A percentile compares a stretch with the other conserved stretches of the same genome.
Evolutionary conservation across 129 eudicot genomes (phyloP).

Genomic region (Arctium lappa): DNA sequence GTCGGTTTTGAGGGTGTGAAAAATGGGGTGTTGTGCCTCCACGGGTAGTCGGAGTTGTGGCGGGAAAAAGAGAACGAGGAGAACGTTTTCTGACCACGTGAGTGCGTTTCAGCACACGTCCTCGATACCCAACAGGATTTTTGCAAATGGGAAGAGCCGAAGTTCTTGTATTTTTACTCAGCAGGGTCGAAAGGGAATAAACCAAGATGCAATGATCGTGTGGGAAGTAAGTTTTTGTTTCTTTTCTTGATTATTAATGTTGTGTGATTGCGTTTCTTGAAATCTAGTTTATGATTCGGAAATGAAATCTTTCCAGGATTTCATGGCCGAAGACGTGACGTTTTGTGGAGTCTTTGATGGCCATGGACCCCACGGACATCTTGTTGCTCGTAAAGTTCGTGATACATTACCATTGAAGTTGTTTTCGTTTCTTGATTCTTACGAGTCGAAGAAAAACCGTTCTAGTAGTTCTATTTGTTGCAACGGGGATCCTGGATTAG

Average conservation of each 20-base stretch:
- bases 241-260: neutral
- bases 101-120: slow-evolving; percentile 55
- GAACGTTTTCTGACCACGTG: slow-evolving; percentile 68
- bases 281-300: neutral
- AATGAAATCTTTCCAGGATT: slow-evolving; percentile 52
- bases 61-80: slow-evolving; percentile 48
- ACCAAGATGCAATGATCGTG: slow-evolving; percentile 98
- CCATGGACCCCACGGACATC: slow-evolving; percentile 99
- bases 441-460: slow-evolving; percentile 51
- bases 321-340: slow-evolving; percentile 73
- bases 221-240: slow-evolving; percentile 75
- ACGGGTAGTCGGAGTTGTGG: slow-evolving; percentile 55
- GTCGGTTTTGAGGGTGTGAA: slow-evolving; percentile 28
- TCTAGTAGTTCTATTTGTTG: slow-evolving; percentile 50
- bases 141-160: slow-evolving; percentile 73
- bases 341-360: slow-evolving; percentile 98
- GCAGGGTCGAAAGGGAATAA: slow-evolving; percentile 96
- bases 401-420: slow-evolving; percentile 78
- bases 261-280: neutral
- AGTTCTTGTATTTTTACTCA: slow-evolving; percentile 88
- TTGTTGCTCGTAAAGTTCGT: slow-evolving; percentile 95
- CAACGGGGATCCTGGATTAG: slow-evolving; percentile 47
- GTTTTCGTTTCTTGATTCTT: slow-evolving; percentile 63
- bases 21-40: slow-evolving; percentile 94
- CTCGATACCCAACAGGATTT: slow-evolving; percentile 67